Base-by-base conservation (phyloP, 2,329 filamentous ascomycete genomes). In the Pyrenochaeta sp. region DNA sequence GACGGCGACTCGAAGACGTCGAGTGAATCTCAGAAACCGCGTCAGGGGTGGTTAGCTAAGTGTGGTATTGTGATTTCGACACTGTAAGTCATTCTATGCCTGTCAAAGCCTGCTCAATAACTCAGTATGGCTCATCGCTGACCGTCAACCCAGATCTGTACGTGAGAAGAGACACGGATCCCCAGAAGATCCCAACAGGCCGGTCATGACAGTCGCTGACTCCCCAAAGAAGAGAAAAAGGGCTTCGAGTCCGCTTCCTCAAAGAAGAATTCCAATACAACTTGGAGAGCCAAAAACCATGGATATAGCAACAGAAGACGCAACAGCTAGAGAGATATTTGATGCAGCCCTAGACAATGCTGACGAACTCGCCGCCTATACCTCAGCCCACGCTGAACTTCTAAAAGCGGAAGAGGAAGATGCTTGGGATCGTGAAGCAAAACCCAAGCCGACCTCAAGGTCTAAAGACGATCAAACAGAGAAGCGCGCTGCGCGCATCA, bases 371-470 rank as follows among this genome's bases (percentile, higher is more conserved):
- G 43, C 61, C 4, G 22, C 6, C 0, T 79, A 79, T 52, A 44
- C 51, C 7, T 47, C 58, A 8, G 15, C 57, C 3, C 72, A 74
- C 37, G 32, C 57, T 27, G 40, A 67, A 8, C 65, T 81, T 0
- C 28, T 81, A 2, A 43, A 59, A 15, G 46, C 46, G 2, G 79
- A 81, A 59, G 56, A 67, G 3, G 45, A 67, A 0, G 25, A 59
- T 28, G 67, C 73, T 9, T 82, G 80, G 80, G 75, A 81, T 62
- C 65, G 61, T 28, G 52, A 59, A 9, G 77, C 72, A 19, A 73
- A 54, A 34, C 61, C 61, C 4, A 60, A 37, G 13, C 22, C 44
- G 5, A 56, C 19, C 3, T 58, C 59, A 19, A 39, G 37, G 22
- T 58, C 52, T 39, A 49, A 30, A n/a, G 22, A 28, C 71, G 73